phyloP scores from a whole-genome alignment of 495 filamentous ascomycete species.

The Bryoglossum gracile region DNA sequence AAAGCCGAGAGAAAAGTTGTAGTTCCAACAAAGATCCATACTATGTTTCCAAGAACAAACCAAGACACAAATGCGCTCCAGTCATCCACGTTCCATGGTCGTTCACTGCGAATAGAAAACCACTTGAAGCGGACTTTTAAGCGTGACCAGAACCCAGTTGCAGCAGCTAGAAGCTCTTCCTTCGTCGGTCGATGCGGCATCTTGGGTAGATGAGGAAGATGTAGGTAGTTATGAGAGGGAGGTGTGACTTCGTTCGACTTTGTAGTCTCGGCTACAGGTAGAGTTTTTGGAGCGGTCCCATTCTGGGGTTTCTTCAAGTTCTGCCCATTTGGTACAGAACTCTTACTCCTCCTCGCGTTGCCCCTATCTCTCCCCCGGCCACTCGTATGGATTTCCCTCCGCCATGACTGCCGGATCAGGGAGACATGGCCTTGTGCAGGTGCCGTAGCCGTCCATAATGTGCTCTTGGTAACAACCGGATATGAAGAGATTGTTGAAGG shows the following conservation, averaged over 20 bases:
- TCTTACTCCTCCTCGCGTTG: slow-evolving; percentile 34
- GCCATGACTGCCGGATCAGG: slow-evolving; percentile 18
- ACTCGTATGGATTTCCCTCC: slow-evolving; percentile 20
- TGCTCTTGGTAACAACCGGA: slow-evolving; percentile 13
- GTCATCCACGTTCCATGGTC: slow-evolving; percentile 95
- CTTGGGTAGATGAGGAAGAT: slow-evolving; percentile 49
- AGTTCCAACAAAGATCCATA: slow-evolving; percentile 92
- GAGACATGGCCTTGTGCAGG: not conserved
- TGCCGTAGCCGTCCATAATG: slow-evolving; percentile 10
- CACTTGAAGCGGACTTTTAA: slow-evolving; percentile 92
- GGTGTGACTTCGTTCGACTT: not conserved
- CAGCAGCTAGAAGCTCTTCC: slow-evolving; percentile 85
- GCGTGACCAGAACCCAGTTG: slow-evolving; percentile 88
- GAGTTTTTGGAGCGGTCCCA: slow-evolving; percentile 8
- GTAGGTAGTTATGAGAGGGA: slow-evolving; percentile 16
- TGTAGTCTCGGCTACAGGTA: slow-evolving; percentile 6
- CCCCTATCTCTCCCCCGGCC: slow-evolving; percentile 23
- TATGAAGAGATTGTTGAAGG: slow-evolving; percentile 12
- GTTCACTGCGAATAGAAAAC: slow-evolving; percentile 88
- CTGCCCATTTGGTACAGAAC: slow-evolving; percentile 33
- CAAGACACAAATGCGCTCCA: slow-evolving; percentile 93
- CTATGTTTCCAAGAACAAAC: slow-evolving; percentile 84
- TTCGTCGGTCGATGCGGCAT: slow-evolving; percentile 84
- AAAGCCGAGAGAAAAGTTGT: slow-evolving; percentile 93
- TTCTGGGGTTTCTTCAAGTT: slow-evolving; percentile 14